A percentile compares a stretch with the other conserved stretches of the same genome.
Conservation (phyloP, 306 rosid genomes). For the Inga oerstediana region DNA sequence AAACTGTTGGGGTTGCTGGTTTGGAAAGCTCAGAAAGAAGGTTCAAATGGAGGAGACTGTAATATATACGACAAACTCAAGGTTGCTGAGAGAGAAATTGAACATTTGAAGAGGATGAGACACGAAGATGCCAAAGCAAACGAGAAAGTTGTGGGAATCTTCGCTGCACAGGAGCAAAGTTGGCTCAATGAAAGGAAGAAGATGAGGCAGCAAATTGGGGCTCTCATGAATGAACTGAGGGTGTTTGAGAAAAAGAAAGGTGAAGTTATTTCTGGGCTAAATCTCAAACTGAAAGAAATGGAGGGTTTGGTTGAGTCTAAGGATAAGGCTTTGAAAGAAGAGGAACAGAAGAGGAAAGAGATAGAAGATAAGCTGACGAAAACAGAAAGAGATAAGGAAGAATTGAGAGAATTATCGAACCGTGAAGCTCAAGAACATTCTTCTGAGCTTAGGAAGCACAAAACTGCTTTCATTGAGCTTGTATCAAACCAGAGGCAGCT, state of each 20-base stretch:
- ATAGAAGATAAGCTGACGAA: constrained; percentile 60
- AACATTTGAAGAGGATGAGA: constrained; percentile 70
- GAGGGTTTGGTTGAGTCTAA: constrained; percentile 56
- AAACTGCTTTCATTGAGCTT: constrained; percentile 87
- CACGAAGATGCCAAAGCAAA: constrained; percentile 94
- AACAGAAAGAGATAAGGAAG: constrained; percentile 61
- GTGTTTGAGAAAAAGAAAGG: constrained; percentile 61
- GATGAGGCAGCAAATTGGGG: constrained; percentile 71
- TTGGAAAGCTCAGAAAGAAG: constrained; percentile 75
- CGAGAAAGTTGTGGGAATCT: constrained; percentile 91
- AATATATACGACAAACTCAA: constrained; percentile 48
- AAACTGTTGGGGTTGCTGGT: constrained; percentile 77
- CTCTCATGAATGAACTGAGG: constrained; percentile 64
- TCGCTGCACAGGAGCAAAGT: constrained; percentile 87
- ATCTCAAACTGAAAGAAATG: constrained; percentile 62
- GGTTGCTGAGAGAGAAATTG: constrained; percentile 64
- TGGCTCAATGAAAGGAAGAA: constrained; percentile 83
- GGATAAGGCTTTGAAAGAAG: constrained; percentile 62
- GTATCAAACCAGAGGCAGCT: constrained; percentile 90
- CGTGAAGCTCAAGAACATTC: constrained; percentile 76
- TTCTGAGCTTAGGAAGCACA: constrained; percentile 85
- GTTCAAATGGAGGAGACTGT: constrained; percentile 36
- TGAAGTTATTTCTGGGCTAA: constrained; percentile 46
- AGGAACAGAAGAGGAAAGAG: constrained; percentile 58
- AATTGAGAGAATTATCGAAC: constrained; percentile 59